Conservation (phyloP, 805 yeast genomes). For the Saturnispora hagleri region DNA sequence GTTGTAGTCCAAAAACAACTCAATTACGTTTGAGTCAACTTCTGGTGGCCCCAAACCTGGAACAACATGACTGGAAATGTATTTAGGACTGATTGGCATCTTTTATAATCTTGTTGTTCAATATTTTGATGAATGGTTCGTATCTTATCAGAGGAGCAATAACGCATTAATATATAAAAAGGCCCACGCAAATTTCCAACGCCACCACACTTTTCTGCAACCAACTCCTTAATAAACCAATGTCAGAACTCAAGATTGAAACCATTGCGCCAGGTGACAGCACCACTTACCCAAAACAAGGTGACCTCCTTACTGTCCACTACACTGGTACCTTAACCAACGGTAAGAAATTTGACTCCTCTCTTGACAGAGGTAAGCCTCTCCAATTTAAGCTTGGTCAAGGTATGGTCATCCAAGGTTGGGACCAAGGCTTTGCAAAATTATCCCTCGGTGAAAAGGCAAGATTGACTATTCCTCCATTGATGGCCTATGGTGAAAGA, state of each 20-base stretch:
- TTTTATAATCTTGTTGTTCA: background rate
- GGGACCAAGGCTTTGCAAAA: conserved; percentile 94
- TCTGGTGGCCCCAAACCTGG: background rate
- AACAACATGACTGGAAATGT: conserved; percentile 18
- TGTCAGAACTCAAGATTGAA: conserved; percentile 26
- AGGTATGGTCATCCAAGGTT: conserved; percentile 93
- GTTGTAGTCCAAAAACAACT: conserved; percentile 63
- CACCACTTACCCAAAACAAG: conserved; percentile 72
- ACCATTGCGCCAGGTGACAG: conserved; percentile 57
- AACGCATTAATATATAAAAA: background rate
- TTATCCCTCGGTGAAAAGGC: conserved; percentile 91
- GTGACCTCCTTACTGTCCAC: conserved; percentile 88
- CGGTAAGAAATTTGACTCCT: conserved; percentile 94
- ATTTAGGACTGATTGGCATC: conserved; percentile 15
- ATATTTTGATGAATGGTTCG: background rate
- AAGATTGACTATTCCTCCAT: conserved; percentile 83
- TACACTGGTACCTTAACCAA: conserved; percentile 92
- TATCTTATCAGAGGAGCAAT: no score
- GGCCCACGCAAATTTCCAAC: background rate
- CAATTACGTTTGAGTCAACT: conserved; percentile 31
- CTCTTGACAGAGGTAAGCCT: conserved; percentile 91
- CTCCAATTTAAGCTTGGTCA: conserved; percentile 92
- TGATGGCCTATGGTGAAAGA: conserved; percentile 86
- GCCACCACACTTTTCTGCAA: background rate
- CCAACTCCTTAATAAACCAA: background rate